These are phyloP conservation scores for Rhododendron ferrugineum DNA, from an alignment of 148 eudicot genomes.

Conservation along the genomic window DNA sequence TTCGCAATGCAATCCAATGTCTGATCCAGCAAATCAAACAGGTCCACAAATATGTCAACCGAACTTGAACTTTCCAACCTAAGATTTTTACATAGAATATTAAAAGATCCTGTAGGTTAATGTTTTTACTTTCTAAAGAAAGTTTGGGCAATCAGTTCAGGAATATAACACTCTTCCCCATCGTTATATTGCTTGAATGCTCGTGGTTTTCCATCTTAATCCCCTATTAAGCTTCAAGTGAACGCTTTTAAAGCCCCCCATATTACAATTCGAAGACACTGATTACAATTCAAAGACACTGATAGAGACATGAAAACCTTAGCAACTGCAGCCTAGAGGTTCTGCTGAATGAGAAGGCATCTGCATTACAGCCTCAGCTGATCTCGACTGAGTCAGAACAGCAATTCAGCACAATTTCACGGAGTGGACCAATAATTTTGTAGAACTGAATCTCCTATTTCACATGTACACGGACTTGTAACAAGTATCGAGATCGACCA, in stretches of 20 bases:
- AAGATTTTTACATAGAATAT: background rate
- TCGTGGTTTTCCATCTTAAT: background rate
- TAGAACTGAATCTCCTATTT: background rate
- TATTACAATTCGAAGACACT: background rate
- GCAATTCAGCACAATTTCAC: background rate
- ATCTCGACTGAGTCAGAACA: background rate
- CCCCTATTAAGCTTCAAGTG: background rate
- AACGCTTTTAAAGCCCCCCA: background rate
- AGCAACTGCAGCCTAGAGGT: background rate
- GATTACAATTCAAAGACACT: background rate
- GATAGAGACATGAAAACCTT: background rate
- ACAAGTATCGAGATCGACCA: background rate
- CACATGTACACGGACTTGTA: background rate
- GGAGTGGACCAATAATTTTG: background rate
- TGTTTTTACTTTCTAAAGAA: background rate
- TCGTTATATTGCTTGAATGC: slow-evolving; percentile 1
- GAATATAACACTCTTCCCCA: background rate
- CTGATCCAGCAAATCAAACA: background rate
- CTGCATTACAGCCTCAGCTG: background rate
- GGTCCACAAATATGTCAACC: background rate
- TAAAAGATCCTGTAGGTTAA: background rate
- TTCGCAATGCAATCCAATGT: background rate
- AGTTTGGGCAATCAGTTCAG: background rate
- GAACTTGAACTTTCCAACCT: background rate
- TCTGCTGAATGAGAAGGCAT: background rate